A percentile compares a stretch with the other conserved stretches of the same genome.
These are phyloP conservation scores for Ammopiptanthus mongolicus DNA, from an alignment of 306 rosid genomes.

Conservation along the genomic window DNA sequence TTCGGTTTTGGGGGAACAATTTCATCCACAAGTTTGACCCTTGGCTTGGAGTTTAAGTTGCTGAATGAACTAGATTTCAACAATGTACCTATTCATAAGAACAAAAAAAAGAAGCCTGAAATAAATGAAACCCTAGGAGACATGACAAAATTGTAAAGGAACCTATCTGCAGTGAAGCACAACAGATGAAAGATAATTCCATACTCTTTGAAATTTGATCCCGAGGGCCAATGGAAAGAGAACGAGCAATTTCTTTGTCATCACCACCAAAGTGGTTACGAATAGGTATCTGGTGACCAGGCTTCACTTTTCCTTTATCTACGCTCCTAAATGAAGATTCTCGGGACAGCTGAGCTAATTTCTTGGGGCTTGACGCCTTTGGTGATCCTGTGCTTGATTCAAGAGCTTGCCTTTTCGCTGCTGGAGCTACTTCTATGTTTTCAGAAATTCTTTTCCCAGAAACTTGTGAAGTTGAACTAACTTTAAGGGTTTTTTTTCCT, in stretches of 20 bases:
- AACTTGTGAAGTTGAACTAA: constrained; percentile 39
- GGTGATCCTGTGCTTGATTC: constrained; percentile 67
- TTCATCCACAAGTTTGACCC: constrained; percentile 75
- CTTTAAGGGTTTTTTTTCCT: constrained; percentile 35
- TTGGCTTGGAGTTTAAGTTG: constrained; percentile 56
- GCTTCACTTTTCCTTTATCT: constrained; percentile 60
- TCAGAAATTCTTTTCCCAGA: constrained; percentile 63
- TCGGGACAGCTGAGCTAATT: constrained; percentile 43
- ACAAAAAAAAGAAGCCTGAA: constrained; percentile 14
- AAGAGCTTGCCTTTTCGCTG: constrained; percentile 66
- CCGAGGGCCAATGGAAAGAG: constrained; percentile 45
- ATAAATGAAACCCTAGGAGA: constrained; percentile 13
- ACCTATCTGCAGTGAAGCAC: neutral
- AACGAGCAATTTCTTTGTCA: constrained; percentile 40
- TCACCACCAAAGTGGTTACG: constrained; percentile 43
- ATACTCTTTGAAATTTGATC: constrained; percentile 51
- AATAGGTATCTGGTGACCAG: constrained; percentile 37
- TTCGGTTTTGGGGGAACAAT: constrained; percentile 54
- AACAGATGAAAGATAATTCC: constrained; percentile 13
- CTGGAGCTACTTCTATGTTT: constrained; percentile 54
- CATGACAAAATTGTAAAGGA: constrained; percentile 13
- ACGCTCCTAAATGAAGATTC: constrained; percentile 69
- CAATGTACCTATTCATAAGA: constrained; percentile 49
- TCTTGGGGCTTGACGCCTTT: constrained; percentile 58
- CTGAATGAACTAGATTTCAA: constrained; percentile 77